These are phyloP conservation scores for Astragalus membranaceus DNA, from an alignment of 306 rosid species.

Conservation along the genomic window DNA sequence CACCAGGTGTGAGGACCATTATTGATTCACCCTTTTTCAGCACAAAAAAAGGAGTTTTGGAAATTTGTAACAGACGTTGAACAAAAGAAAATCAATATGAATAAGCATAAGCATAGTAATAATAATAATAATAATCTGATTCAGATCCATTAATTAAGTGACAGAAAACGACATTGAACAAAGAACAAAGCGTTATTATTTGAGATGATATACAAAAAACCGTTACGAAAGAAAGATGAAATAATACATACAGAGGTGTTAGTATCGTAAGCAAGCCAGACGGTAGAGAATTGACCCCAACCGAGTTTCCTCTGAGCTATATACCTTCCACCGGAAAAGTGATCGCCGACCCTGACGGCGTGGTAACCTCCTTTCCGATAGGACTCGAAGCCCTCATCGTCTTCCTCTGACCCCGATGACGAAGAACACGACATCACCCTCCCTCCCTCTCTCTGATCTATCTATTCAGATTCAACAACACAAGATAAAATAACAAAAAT, in stretches of 20 bases:
- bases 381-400: conserved; percentile 85
- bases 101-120: neutral
- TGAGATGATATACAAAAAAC: no score
- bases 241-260: conserved; percentile 47
- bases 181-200: neutral
- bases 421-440: conserved; percentile 80
- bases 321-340: conserved; percentile 80
- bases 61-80: conserved; percentile 1
- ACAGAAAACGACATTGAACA: conserved; percentile 18
- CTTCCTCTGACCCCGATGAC: conserved; percentile 93
- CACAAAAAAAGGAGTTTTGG: neutral
- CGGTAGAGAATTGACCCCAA: conserved; percentile 98
- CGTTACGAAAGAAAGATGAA: no score
- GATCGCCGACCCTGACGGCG: conserved; percentile 88
- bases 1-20: conserved; percentile 24
- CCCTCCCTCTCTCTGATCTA: conserved; percentile 20
- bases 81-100: neutral
- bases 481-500: neutral
- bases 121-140: neutral
- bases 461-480: conserved; percentile 16
- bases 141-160: conserved; percentile 1
- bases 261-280: conserved; percentile 93
- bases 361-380: conserved; percentile 96
- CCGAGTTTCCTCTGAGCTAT: conserved; percentile 90
- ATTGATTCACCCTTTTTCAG: neutral